Evolutionary conservation across 352 stramenopile species (phyloP).

Genomic region (Globisporangium mamillatum): DNA sequence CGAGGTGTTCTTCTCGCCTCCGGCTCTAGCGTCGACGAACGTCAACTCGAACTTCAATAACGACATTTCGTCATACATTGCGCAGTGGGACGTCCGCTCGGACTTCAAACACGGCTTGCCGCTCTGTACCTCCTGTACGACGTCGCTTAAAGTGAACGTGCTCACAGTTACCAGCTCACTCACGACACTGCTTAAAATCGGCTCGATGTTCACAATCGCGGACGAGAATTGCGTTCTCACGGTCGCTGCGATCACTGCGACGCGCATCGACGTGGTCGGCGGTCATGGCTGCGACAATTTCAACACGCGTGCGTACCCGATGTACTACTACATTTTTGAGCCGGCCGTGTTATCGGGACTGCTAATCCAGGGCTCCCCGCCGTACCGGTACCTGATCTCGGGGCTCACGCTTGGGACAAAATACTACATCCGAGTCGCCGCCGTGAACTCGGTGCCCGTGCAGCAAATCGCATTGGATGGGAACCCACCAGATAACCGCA

Average conservation of each 20-base stretch:
- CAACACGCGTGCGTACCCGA: slow-evolving; percentile 35
- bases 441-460: slow-evolving; percentile 85
- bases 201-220: slow-evolving; percentile 50
- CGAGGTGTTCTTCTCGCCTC: slow-evolving; percentile 89
- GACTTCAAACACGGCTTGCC: slow-evolving; percentile 66
- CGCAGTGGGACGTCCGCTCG: slow-evolving; percentile 83
- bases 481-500: slow-evolving; percentile 85
- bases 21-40: slow-evolving; percentile 43
- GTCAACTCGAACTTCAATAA: slow-evolving; percentile 71
- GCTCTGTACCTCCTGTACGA: slow-evolving; percentile 48
- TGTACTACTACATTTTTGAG: slow-evolving; percentile 64
- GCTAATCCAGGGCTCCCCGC: slow-evolving; percentile 70
- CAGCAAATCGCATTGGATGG: slow-evolving; percentile 82
- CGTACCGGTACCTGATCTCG: slow-evolving; percentile 79
- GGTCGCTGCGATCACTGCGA: slow-evolving; percentile 24
- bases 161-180: slow-evolving; percentile 41
- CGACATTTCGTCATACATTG: slow-evolving; percentile 85
- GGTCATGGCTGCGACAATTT: slow-evolving; percentile 46
- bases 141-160: slow-evolving; percentile 32
- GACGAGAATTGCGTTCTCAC: slow-evolving; percentile 49
- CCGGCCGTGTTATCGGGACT: slow-evolving; percentile 48
- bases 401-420: slow-evolving; percentile 53
- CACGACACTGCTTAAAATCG: slow-evolving; percentile 22
- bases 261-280: slow-evolving; percentile 26
- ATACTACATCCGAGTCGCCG: slow-evolving; percentile 92